Percentiles rank a stretch among this genome's conserved stretches.
Evolutionary conservation across 495 filamentous ascomycete genomes (phyloP).

Genomic region (Entonaema liquescens): DNA sequence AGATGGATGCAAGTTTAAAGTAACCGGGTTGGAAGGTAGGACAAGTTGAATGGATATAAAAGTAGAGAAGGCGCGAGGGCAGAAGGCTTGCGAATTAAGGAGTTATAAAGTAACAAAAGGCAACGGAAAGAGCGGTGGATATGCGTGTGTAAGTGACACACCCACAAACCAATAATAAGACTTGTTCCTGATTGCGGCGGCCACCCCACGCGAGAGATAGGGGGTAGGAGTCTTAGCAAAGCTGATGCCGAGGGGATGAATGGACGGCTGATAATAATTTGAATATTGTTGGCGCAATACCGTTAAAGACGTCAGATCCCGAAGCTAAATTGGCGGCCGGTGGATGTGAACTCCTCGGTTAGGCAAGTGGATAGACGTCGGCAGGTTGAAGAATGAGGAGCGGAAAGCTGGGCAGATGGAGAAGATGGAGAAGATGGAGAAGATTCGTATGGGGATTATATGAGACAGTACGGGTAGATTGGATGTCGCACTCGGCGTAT

Average conservation of each 20-base stretch:
- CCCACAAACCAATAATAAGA: conserved; percentile 31
- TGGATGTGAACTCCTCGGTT: conserved; percentile 36
- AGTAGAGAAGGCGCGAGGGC: conserved; percentile 19
- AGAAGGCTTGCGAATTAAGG: neutral
- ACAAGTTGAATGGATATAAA: conserved; percentile 22
- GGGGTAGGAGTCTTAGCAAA: conserved; percentile 37
- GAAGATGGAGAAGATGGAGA: neutral
- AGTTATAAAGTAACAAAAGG: conserved; percentile 19
- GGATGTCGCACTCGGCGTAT: conserved; percentile 30
- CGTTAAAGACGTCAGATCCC: conserved; percentile 39
- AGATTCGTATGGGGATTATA: neutral
- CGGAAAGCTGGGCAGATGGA: conserved; percentile 11
- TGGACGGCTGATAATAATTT: conserved; percentile 29
- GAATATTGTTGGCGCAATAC: conserved; percentile 18
- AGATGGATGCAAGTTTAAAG: conserved; percentile 12
- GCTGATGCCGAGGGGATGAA: conserved; percentile 39
- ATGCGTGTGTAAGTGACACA: conserved; percentile 28
- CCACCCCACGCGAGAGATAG: conserved; percentile 32
- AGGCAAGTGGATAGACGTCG: conserved; percentile 33
- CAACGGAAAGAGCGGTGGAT: conserved; percentile 41
- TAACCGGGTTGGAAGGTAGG: conserved; percentile 1
- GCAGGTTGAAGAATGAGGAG: conserved; percentile 29
- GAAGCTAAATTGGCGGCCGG: conserved; percentile 34
- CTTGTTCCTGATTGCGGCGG: conserved; percentile 20
- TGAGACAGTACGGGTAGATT: conserved; percentile 20